Conservation (phyloP, 495 filamentous ascomycete genomes). For the Aspergillus egyptiacus region DNA sequence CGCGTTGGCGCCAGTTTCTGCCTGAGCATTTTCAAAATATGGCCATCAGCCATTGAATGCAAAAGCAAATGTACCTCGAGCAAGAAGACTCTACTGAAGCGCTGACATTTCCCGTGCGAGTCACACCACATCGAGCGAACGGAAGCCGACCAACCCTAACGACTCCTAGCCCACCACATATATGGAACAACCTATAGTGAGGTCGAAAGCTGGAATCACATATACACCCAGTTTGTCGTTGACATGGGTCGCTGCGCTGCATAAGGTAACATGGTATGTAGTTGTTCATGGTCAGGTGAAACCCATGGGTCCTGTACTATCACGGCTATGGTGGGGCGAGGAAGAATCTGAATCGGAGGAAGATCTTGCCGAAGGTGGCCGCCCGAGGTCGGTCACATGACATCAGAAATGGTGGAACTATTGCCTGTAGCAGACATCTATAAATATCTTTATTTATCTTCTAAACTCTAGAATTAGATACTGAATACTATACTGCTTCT, state of each 20-base stretch:
- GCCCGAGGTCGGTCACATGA: not conserved
- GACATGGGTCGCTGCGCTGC: not conserved
- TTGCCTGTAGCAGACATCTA: not conserved
- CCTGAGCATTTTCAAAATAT: not conserved
- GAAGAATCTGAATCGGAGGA: not conserved
- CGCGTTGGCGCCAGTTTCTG: not conserved
- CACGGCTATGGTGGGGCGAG: not conserved
- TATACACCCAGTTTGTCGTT: not conserved
- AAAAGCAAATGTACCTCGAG: not conserved
- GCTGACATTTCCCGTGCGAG: constrained; percentile 7
- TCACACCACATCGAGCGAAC: constrained; percentile 4
- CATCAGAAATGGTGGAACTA: not conserved
- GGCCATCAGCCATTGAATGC: not conserved
- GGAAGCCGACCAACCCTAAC: not conserved
- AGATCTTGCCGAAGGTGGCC: not conserved
- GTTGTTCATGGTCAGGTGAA: not conserved
- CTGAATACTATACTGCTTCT: too few species aligned
- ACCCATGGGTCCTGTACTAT: not conserved
- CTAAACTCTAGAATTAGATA: too few species aligned
- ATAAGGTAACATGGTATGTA: not conserved
- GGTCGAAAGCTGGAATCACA: not conserved
- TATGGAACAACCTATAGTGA: not conserved
- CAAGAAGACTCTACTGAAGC: not conserved
- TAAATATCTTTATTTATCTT: too few species aligned
- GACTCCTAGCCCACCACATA: not conserved